Evolutionary conservation across 257 asterid genomes (phyloP).

Genomic region (Salvia miltiorrhiza): DNA sequence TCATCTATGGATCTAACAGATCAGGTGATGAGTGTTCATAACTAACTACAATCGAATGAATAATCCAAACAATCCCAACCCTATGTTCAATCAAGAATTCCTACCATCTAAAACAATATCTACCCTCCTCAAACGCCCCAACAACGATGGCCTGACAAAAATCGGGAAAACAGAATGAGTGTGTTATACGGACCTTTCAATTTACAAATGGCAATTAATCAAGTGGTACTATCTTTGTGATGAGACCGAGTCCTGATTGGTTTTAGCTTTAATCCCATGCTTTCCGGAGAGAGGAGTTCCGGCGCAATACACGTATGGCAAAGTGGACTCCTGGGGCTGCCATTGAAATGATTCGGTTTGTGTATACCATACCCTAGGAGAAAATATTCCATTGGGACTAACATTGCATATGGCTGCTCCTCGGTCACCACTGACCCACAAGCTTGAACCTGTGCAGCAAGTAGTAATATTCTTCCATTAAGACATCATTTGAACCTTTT

Average conservation of each 20-base stretch:
- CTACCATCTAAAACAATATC: conserved; percentile 34
- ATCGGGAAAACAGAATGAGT: background rate
- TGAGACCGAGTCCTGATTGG: conserved; percentile 64
- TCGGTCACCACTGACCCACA: conserved; percentile 96
- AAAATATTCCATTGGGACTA: conserved; percentile 73
- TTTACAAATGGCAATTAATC: conserved; percentile 29
- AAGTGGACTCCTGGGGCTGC: conserved; percentile 82
- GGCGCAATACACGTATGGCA: conserved; percentile 79
- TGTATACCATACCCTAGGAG: conserved; percentile 73
- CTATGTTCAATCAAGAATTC: conserved; percentile 55
- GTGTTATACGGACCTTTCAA: conserved; percentile 17
- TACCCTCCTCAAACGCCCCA: conserved; percentile 20
- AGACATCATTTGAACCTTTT: background rate
- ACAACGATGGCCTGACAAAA: conserved; percentile 6
- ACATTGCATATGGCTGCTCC: conserved; percentile 95
- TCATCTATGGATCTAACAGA: conserved; percentile 22
- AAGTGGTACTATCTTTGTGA: conserved; percentile 23
- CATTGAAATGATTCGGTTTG: conserved; percentile 50
- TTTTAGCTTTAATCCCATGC: conserved; percentile 87
- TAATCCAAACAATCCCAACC: conserved; percentile 29
- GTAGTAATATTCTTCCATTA: background rate
- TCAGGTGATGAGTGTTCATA: conserved; percentile 21
- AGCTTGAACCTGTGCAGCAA: conserved; percentile 54
- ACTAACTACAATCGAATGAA: conserved; percentile 50
- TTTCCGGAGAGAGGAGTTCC: conserved; percentile 83